phyloP scores from a whole-genome alignment of 768 basidiomycete genomes.

The Chalciporus chontae region DNA sequence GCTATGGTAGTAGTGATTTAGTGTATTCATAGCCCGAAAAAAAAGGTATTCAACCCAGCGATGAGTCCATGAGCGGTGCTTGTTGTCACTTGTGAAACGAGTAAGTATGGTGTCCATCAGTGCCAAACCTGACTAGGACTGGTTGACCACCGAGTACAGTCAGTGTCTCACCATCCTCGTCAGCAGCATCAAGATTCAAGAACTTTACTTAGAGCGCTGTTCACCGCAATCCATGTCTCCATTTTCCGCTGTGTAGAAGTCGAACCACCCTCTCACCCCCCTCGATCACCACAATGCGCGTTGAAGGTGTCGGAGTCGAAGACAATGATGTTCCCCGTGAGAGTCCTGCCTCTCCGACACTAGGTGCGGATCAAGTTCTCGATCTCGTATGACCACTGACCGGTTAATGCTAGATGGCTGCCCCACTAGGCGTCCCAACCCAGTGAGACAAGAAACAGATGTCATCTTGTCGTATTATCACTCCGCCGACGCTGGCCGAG shows the following conservation, averaged over 20 bases:
- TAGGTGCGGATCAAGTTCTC: neutral
- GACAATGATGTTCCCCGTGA: neutral
- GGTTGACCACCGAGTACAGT: too few species aligned
- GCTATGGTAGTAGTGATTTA: constrained; percentile 5
- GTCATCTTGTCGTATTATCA: constrained; percentile 53
- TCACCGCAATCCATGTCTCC: constrained; percentile 5
- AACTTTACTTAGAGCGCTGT: neutral
- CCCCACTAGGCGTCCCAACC: neutral
- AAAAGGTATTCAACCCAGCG: too few species aligned
- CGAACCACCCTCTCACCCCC: neutral
- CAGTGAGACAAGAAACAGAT: constrained; percentile 35
- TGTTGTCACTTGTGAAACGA: too few species aligned
- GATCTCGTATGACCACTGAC: neutral
- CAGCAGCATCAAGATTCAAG: too few species aligned
- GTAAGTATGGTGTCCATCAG: too few species aligned
- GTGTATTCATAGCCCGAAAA: neutral
- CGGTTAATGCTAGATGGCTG: constrained; percentile 1
- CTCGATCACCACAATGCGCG: constrained; percentile 11
- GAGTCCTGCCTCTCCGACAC: neutral
- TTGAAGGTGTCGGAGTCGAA: neutral
- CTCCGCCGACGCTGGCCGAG: constrained; percentile 43
- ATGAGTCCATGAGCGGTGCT: too few species aligned
- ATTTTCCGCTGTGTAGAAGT: constrained; percentile 12
- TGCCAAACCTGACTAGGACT: too few species aligned
- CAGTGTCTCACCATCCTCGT: neutral